phyloP scores from a whole-genome alignment of 169 alveolate species.

The Babesia gibsoni region DNA sequence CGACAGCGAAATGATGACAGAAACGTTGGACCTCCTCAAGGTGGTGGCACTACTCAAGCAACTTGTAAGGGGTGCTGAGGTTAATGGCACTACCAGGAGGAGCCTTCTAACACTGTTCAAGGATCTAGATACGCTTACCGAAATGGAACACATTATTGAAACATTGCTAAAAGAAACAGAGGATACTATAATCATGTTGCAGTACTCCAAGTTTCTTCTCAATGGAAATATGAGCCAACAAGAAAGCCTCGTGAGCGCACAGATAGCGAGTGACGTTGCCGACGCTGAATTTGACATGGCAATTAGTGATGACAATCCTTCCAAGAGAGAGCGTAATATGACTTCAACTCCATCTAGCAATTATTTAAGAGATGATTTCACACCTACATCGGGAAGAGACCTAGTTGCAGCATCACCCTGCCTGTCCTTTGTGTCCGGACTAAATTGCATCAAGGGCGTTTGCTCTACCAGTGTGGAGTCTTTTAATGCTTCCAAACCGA shows the following conservation, averaged over 20 bases:
- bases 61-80: neutral
- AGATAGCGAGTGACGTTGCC: neutral
- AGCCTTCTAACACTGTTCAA: neutral
- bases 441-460: slow-evolving; percentile 36
- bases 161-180: neutral
- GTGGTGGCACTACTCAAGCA: neutral
- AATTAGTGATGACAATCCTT: no score
- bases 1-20: neutral
- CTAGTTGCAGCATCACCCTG: slow-evolving; percentile 46
- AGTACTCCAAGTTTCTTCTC: slow-evolving; percentile 13
- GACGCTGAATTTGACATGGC: no score
- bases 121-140: neutral
- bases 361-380: neutral
- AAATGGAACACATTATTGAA: neutral
- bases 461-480: slow-evolving; percentile 46
- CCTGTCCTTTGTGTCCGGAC: slow-evolving; percentile 30
- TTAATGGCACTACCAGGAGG: neutral
- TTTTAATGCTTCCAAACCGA: neutral
- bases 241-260: neutral
- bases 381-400: neutral
- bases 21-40: slow-evolving; percentile 17
- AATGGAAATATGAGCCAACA: neutral
- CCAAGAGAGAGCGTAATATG: no score
- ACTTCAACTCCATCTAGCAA: no score
- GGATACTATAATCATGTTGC: neutral